Evolutionary conservation across 192 early-diverging fungal genomes (phyloP).

Genomic region (Kickxella alabastrina): DNA sequence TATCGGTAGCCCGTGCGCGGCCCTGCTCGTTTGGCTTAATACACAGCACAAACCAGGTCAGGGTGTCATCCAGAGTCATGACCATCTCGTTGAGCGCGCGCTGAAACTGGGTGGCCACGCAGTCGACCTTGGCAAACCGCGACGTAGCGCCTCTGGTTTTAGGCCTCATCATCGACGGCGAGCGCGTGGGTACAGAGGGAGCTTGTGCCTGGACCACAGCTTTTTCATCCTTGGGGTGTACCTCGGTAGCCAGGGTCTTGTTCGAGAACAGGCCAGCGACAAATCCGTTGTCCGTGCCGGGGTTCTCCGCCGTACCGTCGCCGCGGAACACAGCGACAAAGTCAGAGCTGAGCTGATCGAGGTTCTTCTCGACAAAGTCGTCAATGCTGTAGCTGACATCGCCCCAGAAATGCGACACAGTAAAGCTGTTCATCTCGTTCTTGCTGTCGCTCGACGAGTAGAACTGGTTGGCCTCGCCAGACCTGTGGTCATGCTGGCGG

Average conservation of each 20-base stretch:
- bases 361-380: constrained; percentile 78
- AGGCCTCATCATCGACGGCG: constrained; percentile 57
- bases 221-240: constrained; percentile 71
- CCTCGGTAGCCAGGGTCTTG: constrained; percentile 67
- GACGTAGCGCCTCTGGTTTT: constrained; percentile 60
- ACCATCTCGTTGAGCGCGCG: constrained; percentile 65
- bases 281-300: constrained; percentile 69
- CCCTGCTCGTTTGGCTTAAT: constrained; percentile 52
- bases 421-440: constrained; percentile 51
- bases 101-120: constrained; percentile 64
- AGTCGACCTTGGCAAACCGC: constrained; percentile 53
- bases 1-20: constrained; percentile 20
- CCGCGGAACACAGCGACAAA: constrained; percentile 84
- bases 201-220: constrained; percentile 75
- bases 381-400: constrained; percentile 66
- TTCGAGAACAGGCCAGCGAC: constrained; percentile 74
- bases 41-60: constrained; percentile 76
- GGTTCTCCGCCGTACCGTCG: constrained; percentile 42
- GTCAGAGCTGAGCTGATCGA: constrained; percentile 75
- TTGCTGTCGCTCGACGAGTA: constrained; percentile 48
- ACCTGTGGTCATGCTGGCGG: constrained; percentile 34
- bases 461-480: constrained; percentile 34
- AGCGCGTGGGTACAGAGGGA: constrained; percentile 64
- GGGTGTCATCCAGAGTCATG: constrained; percentile 68
- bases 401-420: constrained; percentile 49